These are phyloP conservation scores for Strobilomyces dryophilus DNA, from an alignment of 768 basidiomycete genomes.

Conservation along the genomic window DNA sequence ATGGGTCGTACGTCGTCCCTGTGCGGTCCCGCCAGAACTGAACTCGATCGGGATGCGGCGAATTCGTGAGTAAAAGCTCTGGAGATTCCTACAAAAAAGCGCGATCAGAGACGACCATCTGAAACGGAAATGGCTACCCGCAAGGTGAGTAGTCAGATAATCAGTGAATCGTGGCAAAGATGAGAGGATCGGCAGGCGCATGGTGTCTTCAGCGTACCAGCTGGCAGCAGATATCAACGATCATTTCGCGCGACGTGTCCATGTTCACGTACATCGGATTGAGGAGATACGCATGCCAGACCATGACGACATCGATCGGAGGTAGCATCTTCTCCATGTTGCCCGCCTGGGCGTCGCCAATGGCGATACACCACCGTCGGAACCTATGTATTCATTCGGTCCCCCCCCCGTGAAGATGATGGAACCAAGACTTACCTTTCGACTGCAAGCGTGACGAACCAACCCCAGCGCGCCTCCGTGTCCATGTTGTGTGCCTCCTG, in stretches of 20 bases:
- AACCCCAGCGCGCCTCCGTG: slow-evolving; percentile 27
- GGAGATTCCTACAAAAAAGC: neutral
- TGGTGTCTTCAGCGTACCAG: neutral
- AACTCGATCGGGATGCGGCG: neutral
- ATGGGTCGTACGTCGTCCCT: neutral
- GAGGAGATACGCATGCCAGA: neutral
- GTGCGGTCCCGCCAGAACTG: neutral
- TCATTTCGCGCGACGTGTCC: too few species aligned
- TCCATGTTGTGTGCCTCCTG: slow-evolving; percentile 9
- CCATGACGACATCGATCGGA: neutral
- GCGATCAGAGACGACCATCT: neutral
- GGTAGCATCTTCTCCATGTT: neutral
- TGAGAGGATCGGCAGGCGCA: neutral
- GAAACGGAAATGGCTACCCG: neutral
- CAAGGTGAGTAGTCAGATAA: neutral
- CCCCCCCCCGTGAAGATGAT: neutral
- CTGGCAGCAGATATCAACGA: neutral
- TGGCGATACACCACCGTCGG: slow-evolving; percentile 28
- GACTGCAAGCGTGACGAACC: slow-evolving; percentile 34
- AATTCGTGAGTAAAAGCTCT: neutral
- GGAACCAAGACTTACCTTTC: slow-evolving; percentile 22
- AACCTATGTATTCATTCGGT: slow-evolving; percentile 20
- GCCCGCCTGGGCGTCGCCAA: neutral
- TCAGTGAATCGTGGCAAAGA: neutral
- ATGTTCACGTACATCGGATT: neutral